Conservation (phyloP, 1,284 basidiomycete species). For the Microbotryum violaceum region DNA sequence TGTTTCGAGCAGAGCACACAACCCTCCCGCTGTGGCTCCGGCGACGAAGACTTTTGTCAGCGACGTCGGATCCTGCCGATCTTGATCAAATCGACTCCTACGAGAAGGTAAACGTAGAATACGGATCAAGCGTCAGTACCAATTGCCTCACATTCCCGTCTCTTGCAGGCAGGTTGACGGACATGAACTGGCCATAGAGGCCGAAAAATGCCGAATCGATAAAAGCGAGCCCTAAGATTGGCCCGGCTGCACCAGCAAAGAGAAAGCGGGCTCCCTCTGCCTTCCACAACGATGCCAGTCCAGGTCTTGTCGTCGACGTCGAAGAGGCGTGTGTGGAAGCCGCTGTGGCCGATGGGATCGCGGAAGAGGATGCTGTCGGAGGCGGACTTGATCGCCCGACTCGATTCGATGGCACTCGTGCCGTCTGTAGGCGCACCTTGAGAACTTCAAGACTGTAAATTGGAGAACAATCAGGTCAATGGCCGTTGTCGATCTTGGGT, state of each 20-base stretch:
- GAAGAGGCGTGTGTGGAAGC: conserved; percentile 13
- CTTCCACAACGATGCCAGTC: conserved; percentile 31
- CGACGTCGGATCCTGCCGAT: conserved; percentile 34
- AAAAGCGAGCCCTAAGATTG: conserved; percentile 37
- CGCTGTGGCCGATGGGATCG: conserved; percentile 11
- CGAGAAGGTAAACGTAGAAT: too few relatives aligned
- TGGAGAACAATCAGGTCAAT: not conserved
- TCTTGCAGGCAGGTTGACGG: conserved; percentile 1
- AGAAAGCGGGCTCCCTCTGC: conserved; percentile 36
- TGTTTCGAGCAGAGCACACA: conserved; percentile 37
- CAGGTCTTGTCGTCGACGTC: conserved; percentile 9
- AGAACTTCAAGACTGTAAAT: conserved; percentile 16
- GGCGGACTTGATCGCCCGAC: conserved; percentile 12
- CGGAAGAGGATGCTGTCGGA: conserved; percentile 12
- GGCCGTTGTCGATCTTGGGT: not conserved
- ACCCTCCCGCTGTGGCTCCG: conserved; percentile 35
- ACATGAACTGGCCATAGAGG: conserved; percentile 36
- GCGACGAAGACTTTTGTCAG: conserved; percentile 32
- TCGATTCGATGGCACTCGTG: conserved; percentile 12
- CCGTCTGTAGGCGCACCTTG: conserved; percentile 37
- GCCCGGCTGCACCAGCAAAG: conserved; percentile 37
- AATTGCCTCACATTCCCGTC: conserved; percentile 6
- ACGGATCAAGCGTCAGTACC: too few relatives aligned
- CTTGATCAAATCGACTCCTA: conserved; percentile 27
- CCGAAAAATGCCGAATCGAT: conserved; percentile 39